Evolutionary conservation across 108 stramenopile genomes (phyloP).

Genomic region (Nannochloropsis oceanica): DNA sequence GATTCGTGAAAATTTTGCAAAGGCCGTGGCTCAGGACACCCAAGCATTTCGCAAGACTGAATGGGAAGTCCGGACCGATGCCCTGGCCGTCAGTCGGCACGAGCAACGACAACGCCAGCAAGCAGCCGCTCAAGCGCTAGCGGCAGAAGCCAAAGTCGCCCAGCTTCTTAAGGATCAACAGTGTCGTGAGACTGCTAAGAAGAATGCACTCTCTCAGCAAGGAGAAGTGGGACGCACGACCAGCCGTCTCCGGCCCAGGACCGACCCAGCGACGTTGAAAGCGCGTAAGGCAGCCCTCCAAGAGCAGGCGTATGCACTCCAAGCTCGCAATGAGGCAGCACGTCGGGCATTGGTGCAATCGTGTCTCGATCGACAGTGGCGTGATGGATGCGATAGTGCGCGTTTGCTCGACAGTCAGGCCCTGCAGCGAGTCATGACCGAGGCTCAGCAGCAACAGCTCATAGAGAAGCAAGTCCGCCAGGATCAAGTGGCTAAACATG

Average conservation of each 20-base stretch:
- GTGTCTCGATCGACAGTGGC: constrained; percentile 50
- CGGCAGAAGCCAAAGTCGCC: background rate
- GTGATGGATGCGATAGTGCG: constrained; percentile 50
- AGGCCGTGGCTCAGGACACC: background rate
- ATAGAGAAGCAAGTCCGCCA: constrained; percentile 20
- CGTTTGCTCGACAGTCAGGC: constrained; percentile 46
- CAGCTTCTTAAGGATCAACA: background rate
- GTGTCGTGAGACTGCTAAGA: background rate
- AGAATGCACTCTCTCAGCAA: background rate
- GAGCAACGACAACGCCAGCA: background rate
- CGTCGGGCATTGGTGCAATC: constrained; percentile 35
- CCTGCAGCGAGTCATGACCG: constrained; percentile 28
- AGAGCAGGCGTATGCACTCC: background rate
- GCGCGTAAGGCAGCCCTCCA: background rate
- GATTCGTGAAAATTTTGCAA: background rate
- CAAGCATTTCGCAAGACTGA: background rate
- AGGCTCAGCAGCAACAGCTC: constrained; percentile 37
- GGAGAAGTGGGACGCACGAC: background rate
- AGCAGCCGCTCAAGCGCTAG: background rate
- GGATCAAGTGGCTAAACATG: background rate
- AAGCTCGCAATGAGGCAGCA: background rate
- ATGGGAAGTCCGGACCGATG: background rate
- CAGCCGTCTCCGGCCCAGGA: background rate
- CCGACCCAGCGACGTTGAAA: background rate
- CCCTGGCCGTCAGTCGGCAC: background rate